Evolutionary conservation across 2,329 filamentous ascomycete genomes (phyloP), one percentile per base, ranked within the genome.

Genomic region (Trichoderma semiorbis): DNA sequence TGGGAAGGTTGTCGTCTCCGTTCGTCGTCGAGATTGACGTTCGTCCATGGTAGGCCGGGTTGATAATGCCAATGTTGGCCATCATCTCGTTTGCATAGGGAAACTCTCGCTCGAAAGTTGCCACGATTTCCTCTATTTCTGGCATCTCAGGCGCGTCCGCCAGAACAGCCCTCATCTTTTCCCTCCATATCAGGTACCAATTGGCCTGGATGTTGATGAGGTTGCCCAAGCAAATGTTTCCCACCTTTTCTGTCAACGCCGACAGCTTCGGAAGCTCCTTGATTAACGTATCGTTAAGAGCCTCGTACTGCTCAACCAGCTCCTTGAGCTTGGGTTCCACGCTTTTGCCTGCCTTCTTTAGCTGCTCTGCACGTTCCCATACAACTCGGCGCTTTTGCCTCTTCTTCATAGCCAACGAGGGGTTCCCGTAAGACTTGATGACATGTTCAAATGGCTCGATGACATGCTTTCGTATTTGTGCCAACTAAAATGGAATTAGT

Each of bases 251-350:
- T 1, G 95, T 98, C 74, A 96, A 83, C 8, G 85, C 83, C 66
- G 96, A 97, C 18, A 99, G 87, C 79, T 91, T 91, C 1, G 95
- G 95, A 61, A 99, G 86, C 79, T 98, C 95, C 75, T 95, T 92
- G 81, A 97, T 98, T 72, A 98, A 86, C 0, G 95, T 94, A 74
- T 97, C 93, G 78, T 98, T 98, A 72, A 99, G 85, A 8, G 94
- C 94, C 53, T 93, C 88, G 80, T 97, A 99, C 79, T 97, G 92
- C 77, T 97, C 94, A 24, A 94, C 93, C 50, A 92, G 89, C 76
- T 97, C 94, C 18, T 89, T 85, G 5, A 95, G 91, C 79, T 95
- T 96, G 77, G 94, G 92, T 79, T 98, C 95, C 14, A 94, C 86
- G 76, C 93, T 97, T 81, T 97, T 95, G 74, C 94, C 93, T 39